Conservation (phyloP, 1,139 yeast species). For the Yamadazyma siamensis region DNA sequence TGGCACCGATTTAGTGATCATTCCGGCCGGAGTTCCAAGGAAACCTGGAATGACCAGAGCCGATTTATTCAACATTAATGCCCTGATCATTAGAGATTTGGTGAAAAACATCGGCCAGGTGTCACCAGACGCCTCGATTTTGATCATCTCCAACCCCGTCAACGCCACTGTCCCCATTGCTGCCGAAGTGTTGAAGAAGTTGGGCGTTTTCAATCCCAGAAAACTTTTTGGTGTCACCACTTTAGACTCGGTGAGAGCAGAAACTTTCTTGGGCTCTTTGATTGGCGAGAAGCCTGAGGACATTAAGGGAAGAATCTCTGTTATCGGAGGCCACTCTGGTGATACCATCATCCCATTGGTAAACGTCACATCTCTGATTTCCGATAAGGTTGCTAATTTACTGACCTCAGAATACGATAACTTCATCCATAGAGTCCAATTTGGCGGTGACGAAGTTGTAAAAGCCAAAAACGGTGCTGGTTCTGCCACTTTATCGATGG, state of each 20-base stretch:
- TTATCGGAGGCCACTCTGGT: slow-evolving; percentile 77
- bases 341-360: slow-evolving; percentile 67
- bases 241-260: slow-evolving; percentile 67
- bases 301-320: slow-evolving; percentile 51
- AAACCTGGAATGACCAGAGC: slow-evolving; percentile 82
- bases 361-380: slow-evolving; percentile 23
- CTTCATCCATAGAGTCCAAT: slow-evolving; percentile 62
- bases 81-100: slow-evolving; percentile 60
- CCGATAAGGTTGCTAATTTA: slow-evolving; percentile 27
- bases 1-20: slow-evolving; percentile 58
- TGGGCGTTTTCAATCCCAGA: slow-evolving; percentile 60
- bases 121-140: slow-evolving; percentile 61
- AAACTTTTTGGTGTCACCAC: slow-evolving; percentile 74
- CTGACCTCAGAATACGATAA: slow-evolving; percentile 33
- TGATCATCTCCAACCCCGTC: slow-evolving; percentile 73
- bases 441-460: slow-evolving; percentile 79
- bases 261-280: slow-evolving; percentile 54
- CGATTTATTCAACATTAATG: slow-evolving; percentile 71
- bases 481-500: slow-evolving; percentile 77
- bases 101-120: slow-evolving; percentile 55
- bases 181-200: slow-evolving; percentile 61
- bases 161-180: slow-evolving; percentile 76
- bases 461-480: slow-evolving; percentile 77
- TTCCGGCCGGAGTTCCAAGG: slow-evolving; percentile 83
- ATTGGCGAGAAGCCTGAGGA: slow-evolving; percentile 31